Evolutionary conservation across 2,329 filamentous ascomycete genomes (phyloP), one percentile per base, ranked within the genome.

Genomic region (Fusarium goolgardi): DNA sequence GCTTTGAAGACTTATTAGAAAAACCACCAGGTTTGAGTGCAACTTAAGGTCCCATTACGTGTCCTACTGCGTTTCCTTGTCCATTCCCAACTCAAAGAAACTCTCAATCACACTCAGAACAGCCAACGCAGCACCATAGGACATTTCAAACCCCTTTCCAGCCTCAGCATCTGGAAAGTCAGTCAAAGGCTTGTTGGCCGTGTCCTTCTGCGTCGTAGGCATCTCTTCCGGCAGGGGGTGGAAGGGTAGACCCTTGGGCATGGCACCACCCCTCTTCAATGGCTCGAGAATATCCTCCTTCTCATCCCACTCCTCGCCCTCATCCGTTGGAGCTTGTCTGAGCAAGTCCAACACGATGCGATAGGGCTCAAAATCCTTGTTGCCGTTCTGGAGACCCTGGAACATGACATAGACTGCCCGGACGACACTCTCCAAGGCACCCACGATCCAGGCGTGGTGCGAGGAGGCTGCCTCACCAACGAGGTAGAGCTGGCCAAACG

Each of bases 371-470:
- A 34, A 49, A 0, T 32, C 2, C 6, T 23, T 21, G 16, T 47
- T 23, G 2, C 29, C 31, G 8, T 43, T 63, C 0, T 43, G 47
- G 1, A 68, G 65, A 1, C 65, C 65, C 1, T 67, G 31, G 2
- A 67, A 64, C 65, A 67, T 67, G 5, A 68, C 21, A 1, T 67
- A 67, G 1, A 55, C 41, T 3, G 65, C 70, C 6, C 69, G 66
- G 3, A 73, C 51, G 1, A 71, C 69, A 5, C 71, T 72, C 25
- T 73, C 65, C 0, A 73, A 49, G 0, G 68, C 68, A 3, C 71
- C 70, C 0, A 71, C 71, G 0, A 73, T 58, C 71, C 70, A 73
- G 1, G 68, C 71, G 3, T 73, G 68, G 3, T 73, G 71, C 0
- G 66, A 65, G 0, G 70, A 71, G 6, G 71, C 47, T 1, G 68